Evolutionary conservation across 106 monocot genomes (phyloP).

Genomic region (Phalaenopsis aphrodite): DNA sequence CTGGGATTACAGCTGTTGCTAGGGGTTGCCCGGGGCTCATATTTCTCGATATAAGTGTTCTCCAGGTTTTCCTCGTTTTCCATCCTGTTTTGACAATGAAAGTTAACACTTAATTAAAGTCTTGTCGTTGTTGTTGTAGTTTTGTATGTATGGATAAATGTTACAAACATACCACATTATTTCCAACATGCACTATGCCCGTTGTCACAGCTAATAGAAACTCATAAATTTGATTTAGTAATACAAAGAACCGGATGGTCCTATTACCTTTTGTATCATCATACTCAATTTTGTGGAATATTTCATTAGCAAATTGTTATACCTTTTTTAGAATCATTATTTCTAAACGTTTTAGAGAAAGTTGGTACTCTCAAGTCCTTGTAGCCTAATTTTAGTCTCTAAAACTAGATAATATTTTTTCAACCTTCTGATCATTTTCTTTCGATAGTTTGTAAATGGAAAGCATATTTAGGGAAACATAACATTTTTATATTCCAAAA

Average conservation of each 20-base stretch:
- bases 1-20: constrained; percentile 76
- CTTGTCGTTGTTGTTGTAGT: too few species aligned
- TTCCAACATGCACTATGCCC: too few species aligned
- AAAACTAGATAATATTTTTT: not conserved
- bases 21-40: constrained; percentile 73
- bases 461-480: too few species aligned
- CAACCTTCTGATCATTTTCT: not conserved
- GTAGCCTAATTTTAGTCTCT: not conserved
- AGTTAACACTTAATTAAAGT: not conserved
- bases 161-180: too few species aligned
- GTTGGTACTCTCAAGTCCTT: not conserved
- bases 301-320: not conserved
- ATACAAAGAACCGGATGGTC: too few species aligned
- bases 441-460: too few species aligned
- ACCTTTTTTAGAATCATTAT: not conserved
- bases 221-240: too few species aligned
- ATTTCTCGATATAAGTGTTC: constrained; percentile 73
- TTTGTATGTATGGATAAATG: too few species aligned
- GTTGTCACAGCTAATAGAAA: too few species aligned
- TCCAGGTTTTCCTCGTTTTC: constrained; percentile 47
- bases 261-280: too few species aligned
- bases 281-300: not conserved
- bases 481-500: too few species aligned
- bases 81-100: too few species aligned
- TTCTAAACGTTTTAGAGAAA: not conserved